phyloP scores from a whole-genome alignment of 192 early-diverging fungal species.

The Diversispora epigaea region DNA sequence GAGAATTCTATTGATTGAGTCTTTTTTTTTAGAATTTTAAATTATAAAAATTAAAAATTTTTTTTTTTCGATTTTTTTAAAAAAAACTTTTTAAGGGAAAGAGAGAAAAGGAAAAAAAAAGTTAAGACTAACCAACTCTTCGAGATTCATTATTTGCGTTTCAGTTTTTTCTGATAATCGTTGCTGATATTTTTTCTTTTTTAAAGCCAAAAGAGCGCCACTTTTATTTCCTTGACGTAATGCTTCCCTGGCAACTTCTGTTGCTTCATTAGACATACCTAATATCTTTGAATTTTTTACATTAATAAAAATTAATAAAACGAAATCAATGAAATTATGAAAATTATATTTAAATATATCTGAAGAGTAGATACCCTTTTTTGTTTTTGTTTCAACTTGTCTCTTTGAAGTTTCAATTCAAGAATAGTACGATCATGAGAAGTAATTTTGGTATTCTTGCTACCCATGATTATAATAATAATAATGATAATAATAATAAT shows the following conservation, averaged over 20 bases:
- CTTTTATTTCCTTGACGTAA: conserved; percentile 73
- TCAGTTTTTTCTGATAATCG: conserved; percentile 80
- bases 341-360: background rate
- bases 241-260: conserved; percentile 74
- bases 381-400: conserved; percentile 90
- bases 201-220: conserved; percentile 84
- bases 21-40: conserved; percentile 34
- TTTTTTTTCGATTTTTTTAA: background rate
- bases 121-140: conserved; percentile 68
- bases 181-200: conserved; percentile 97
- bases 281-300: conserved; percentile 57
- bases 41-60: conserved; percentile 3
- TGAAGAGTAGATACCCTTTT: conserved; percentile 64
- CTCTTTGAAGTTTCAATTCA: conserved; percentile 94
- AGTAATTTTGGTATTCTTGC: conserved; percentile 66
- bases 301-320: background rate
- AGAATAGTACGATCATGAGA: conserved; percentile 90
- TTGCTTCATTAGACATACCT: conserved; percentile 77
- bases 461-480: background rate
- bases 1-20: conserved; percentile 88
- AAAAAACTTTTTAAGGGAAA: background rate
- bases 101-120: no score
- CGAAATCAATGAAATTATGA: background rate
- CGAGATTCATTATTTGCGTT: conserved; percentile 84
- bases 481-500: no score